Conservation (phyloP, 2,329 filamentous ascomycete species). For the Stagonosporopsis cucurbitacearum region DNA sequence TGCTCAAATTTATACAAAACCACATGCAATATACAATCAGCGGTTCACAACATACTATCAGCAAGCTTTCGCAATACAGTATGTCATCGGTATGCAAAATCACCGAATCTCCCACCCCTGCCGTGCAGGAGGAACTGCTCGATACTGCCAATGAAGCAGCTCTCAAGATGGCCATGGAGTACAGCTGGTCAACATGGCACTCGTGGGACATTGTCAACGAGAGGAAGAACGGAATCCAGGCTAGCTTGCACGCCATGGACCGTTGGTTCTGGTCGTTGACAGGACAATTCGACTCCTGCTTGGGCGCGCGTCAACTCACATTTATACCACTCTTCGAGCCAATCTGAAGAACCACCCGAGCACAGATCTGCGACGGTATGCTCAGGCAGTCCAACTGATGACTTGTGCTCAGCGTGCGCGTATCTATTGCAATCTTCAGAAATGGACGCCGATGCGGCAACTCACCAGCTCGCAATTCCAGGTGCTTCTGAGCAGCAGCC, state of each 20-base stretch:
- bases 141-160: background rate
- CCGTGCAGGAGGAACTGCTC: background rate
- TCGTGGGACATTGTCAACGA: conserved; percentile 6
- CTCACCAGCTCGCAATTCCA: conserved; percentile 4
- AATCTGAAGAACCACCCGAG: background rate
- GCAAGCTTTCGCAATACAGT: background rate
- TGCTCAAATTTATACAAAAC: background rate
- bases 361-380: background rate
- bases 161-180: background rate
- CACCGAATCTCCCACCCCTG: background rate
- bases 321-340: background rate
- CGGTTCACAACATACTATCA: background rate
- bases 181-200: conserved; percentile 7
- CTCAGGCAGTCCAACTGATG: background rate
- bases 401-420: background rate
- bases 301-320: background rate
- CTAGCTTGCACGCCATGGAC: background rate
- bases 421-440: background rate
- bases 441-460: background rate
- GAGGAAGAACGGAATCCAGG: background rate
- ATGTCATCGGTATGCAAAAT: background rate
- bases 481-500: background rate
- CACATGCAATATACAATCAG: background rate
- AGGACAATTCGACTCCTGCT: background rate
- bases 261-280: background rate